phyloP scores from a whole-genome alignment of 441 rosid species.

The Croton laevigatus region DNA sequence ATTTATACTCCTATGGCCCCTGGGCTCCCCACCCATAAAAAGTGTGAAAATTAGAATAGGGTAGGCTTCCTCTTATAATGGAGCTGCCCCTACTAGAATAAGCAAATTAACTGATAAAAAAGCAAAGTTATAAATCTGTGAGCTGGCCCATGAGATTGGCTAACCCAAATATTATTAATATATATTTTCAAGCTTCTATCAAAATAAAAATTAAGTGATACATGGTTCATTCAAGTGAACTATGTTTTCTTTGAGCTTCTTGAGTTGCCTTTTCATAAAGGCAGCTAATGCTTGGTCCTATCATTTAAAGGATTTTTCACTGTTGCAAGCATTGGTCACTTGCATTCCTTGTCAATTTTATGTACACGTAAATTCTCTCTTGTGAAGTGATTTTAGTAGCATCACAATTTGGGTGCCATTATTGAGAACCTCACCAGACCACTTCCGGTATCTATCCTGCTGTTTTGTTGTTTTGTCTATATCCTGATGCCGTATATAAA shows the following conservation, averaged over 20 bases:
- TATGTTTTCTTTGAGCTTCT: not conserved
- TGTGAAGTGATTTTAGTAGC: not conserved
- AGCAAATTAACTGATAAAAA: not conserved
- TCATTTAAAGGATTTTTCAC: not conserved
- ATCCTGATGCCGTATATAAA: not conserved
- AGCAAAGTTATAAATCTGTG: not conserved
- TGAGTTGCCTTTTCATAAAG: not conserved
- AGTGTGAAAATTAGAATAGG: not conserved
- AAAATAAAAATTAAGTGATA: not conserved
- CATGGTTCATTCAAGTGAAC: not conserved
- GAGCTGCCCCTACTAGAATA: not conserved
- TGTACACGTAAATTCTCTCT: not conserved
- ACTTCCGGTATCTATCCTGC: not conserved
- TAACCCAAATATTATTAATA: not conserved
- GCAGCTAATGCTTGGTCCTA: not conserved
- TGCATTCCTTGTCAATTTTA: not conserved
- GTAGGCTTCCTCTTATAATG: not conserved
- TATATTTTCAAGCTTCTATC: not conserved
- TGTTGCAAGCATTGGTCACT: not conserved
- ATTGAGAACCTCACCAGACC: not conserved
- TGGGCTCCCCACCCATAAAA: not conserved
- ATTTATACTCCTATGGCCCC: too few relatives aligned
- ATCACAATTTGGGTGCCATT: not conserved
- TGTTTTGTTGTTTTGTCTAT: not conserved
- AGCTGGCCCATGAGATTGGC: not conserved